Base-by-base conservation (phyloP, 352 stramenopile genomes). In the Globisporangium nagaii region DNA sequence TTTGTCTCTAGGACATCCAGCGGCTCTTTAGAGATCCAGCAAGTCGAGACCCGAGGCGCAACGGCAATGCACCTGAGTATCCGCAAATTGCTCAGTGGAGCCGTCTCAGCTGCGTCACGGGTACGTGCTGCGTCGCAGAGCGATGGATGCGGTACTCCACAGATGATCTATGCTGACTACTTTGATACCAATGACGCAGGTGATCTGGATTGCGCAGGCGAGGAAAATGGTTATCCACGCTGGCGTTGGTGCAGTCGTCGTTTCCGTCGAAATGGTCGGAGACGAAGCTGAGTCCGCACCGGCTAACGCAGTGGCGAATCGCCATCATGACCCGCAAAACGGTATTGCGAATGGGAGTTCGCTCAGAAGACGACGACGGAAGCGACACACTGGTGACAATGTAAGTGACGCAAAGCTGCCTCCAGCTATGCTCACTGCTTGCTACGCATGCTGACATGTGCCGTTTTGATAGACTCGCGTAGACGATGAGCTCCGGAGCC, bases 51-150 rank as follows among this genome's bases (percentile, higher is more conserved):
- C 19, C 43, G 37, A 5, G 50, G 31, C 37, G 65, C 59, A 8
- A 43, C 54, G 30, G 63, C 58, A 17, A 70, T 61, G 41, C 44
- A 53, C 15, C 32, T 72, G 10, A 63, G 48, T 39, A 30, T 70
- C n/a, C 65, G 41, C 28, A 17, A 57, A 36, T 39, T 74, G 12
- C 20, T 72, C 19, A 53, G 50, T 20, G 56, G 55, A 37, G 52
- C 44, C 4, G 37, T 65, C 40, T 30, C 52, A 6, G n/a, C 51
- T 24, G 54, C 47, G 19, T 43, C 65, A 0, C 54, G 55, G 52
- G 65, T 66, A 58, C 35, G 37, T 20, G 42, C 11, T 17, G 25
- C n/a, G n/a, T n/a, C n/a, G n/a, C n/a, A n/a, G n/a, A n/a, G n/a
- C n/a, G n/a, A n/a, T n/a, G n/a, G n/a, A n/a, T n/a, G n/a, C n/a